Evolutionary conservation across 495 filamentous ascomycete species (phyloP), one percentile per base, ranked within the genome.

Genomic region (Thermochaetoides thermophila): DNA sequence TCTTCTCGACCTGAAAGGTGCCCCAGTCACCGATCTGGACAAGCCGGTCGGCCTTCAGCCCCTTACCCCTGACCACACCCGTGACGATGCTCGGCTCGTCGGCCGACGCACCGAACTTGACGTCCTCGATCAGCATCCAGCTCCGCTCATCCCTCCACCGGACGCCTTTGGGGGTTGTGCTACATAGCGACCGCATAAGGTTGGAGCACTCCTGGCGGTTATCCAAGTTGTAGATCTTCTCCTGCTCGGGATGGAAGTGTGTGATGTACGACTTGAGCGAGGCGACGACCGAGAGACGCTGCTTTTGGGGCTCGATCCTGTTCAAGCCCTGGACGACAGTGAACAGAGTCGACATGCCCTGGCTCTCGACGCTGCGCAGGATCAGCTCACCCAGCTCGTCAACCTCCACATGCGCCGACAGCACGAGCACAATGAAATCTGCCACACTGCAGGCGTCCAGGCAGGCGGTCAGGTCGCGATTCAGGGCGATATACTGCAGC

Each of bases 1-100:
- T 86, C 44, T 81, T 86, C 27, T 81, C 81, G 34, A 97, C 76
- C 61, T 95, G 87, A 51, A 87, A 96, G 42, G 86, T 81, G 15
- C 89, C 91, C 78, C 84, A 93, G 35, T 93, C 86, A 13, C 83
- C 86, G 19, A 97, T 66, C 38, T 96, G 85, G 2, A 92, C 74
- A 18, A 96, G 64, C 32, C 91, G 68, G 53, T 97, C 82, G 3
- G 84, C 76, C 44, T 93, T 95, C 34, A 97, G 50, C 12, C 81
- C 78, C 51, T 74, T 81, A 13, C 89, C 89, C 44, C 89, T 71
- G 21, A 95, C 72, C 5, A 89, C 71, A 40, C 91, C 89, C 2
- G 83, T 87, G n/a, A 97, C 35, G 13, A 84, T 57, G 9, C 83
- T 75, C 29, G 73, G 63, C 3, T 63, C 60, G 3, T 50, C 43